A percentile compares a stretch with the other conserved stretches of the same genome.
Evolutionary conservation across 2,329 filamentous ascomycete genomes (phyloP).

Genomic region (Clonostachys rosea): DNA sequence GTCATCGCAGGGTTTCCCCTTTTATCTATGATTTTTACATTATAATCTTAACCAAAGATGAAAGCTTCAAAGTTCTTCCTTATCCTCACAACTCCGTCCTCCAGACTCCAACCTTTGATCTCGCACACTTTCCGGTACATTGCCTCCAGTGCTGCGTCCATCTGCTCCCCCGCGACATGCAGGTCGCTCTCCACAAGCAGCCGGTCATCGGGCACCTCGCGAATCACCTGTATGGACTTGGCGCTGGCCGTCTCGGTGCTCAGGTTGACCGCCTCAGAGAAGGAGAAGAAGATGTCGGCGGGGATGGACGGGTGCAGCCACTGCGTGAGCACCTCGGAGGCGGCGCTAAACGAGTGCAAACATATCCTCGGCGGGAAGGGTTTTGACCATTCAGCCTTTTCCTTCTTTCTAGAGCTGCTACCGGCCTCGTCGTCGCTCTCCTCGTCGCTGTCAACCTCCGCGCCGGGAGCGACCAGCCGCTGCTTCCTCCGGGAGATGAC

Average conservation of each 20-base stretch:
- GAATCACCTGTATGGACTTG: constrained; percentile 61
- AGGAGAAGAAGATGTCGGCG: constrained; percentile 78
- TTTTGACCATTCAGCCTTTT: constrained; percentile 20
- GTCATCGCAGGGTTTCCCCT: too few species aligned
- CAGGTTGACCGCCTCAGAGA: constrained; percentile 81
- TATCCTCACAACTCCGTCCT: constrained; percentile 64
- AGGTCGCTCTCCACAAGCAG: constrained; percentile 89
- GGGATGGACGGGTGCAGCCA: constrained; percentile 73
- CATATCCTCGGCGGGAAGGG: constrained; percentile 87
- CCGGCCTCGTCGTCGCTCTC: constrained; percentile 12
- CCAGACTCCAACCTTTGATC: constrained; percentile 72
- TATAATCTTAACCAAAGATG: constrained; percentile 52
- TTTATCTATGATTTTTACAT: constrained; percentile 4
- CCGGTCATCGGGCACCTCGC: constrained; percentile 68
- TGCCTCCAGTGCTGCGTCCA: constrained; percentile 74
- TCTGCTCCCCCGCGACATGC: constrained; percentile 72
- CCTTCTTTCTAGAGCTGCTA: constrained; percentile 7
- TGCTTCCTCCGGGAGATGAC: constrained; percentile 52
- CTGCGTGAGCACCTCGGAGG: constrained; percentile 68
- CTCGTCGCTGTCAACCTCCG: constrained; percentile 24
- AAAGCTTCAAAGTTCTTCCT: constrained; percentile 75
- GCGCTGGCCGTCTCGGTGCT: constrained; percentile 37
- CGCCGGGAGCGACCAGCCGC: constrained; percentile 38
- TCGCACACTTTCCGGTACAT: constrained; percentile 73
- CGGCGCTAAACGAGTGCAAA: constrained; percentile 87